phyloP scores from a whole-genome alignment of 2,329 filamentous ascomycete genomes.

The Harringtonia aguacate region DNA sequence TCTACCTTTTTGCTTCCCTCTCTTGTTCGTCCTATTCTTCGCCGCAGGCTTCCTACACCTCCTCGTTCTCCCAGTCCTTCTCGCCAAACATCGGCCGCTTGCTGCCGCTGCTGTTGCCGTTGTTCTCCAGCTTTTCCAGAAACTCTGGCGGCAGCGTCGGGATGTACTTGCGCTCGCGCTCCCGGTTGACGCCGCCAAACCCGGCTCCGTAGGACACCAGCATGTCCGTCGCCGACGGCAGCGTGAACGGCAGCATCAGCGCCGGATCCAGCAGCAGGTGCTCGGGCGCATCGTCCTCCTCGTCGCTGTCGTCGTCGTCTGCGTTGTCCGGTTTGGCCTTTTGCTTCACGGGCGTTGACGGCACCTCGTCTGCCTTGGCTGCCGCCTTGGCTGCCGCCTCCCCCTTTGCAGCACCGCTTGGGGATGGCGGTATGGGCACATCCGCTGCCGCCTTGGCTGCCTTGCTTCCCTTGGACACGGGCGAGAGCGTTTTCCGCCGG shows the following conservation, averaged over 20 bases:
- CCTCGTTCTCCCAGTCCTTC: conserved; percentile 58
- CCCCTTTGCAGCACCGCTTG: background rate
- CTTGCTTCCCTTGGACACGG: conserved; percentile 18
- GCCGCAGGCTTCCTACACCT: conserved; percentile 26
- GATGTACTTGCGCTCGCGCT: conserved; percentile 89
- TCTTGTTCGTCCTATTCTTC: background rate
- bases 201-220: conserved; percentile 89
- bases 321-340: conserved; percentile 27
- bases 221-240: conserved; percentile 97
- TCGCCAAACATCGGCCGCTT: conserved; percentile 49
- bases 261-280: conserved; percentile 78
- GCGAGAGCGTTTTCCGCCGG: conserved; percentile 34
- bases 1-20: too few species aligned
- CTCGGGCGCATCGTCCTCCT: conserved; percentile 60
- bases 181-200: conserved; percentile 83
- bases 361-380: conserved; percentile 23
- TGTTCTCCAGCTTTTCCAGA: conserved; percentile 69
- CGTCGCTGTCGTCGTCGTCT: conserved; percentile 31
- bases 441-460: conserved; percentile 6
- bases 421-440: background rate
- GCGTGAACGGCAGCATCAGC: conserved; percentile 85
- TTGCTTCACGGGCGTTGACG: conserved; percentile 32
- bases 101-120: conserved; percentile 25
- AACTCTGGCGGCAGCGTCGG: conserved; percentile 93
- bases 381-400: too few species aligned